Percentiles rank a stretch among this genome's conserved stretches.
Conservation (phyloP, 768 basidiomycete genomes). For the Calocera viscosa region DNA sequence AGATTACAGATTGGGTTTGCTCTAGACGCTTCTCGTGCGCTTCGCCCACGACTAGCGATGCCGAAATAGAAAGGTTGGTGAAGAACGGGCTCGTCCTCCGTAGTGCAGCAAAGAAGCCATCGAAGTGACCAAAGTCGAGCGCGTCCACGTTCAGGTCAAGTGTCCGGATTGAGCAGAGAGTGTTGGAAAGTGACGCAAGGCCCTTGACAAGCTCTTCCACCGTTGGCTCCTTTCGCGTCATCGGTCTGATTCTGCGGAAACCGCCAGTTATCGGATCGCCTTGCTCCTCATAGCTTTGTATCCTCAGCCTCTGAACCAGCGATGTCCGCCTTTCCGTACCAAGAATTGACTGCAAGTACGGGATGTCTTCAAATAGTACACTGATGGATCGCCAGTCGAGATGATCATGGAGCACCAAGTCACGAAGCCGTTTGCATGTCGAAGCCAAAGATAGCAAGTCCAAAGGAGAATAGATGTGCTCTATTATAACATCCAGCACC, state of each 20-base stretch:
- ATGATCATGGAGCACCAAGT: background rate
- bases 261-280: background rate
- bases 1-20: background rate
- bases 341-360: background rate
- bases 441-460: constrained; percentile 1
- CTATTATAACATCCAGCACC: background rate
- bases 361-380: background rate
- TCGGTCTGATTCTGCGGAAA: background rate
- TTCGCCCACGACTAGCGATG: background rate
- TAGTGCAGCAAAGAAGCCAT: background rate
- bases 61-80: background rate
- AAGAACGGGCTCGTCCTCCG: background rate
- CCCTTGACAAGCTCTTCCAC: background rate
- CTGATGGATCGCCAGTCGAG: background rate
- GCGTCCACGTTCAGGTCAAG: background rate
- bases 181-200: background rate
- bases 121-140: background rate
- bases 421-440: background rate
- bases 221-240: background rate
- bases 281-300: background rate
- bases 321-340: background rate
- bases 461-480: background rate
- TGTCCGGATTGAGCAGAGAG: background rate
- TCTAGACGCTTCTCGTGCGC: background rate
- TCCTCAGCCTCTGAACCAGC: background rate